These are phyloP conservation scores for Patellaria atrata DNA, from an alignment of 495 filamentous ascomycete species.

Conservation along the genomic window DNA sequence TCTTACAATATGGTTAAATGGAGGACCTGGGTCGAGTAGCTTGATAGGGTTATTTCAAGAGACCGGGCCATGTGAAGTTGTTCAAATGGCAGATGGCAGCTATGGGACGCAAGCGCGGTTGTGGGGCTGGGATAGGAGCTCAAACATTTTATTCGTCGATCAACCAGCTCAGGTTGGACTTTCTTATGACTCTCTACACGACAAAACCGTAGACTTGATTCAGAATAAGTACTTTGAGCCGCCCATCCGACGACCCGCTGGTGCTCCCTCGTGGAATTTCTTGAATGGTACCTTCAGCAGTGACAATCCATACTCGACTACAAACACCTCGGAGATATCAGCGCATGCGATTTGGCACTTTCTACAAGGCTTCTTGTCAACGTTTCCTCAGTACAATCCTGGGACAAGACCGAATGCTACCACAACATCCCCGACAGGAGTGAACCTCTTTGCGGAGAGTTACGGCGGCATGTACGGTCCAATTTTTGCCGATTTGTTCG, in stretches of 20 bases:
- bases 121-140: conserved; percentile 30
- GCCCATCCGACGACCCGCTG: conserved; percentile 12
- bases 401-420: conserved; percentile 31
- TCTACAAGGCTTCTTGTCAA: conserved; percentile 48
- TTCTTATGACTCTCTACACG: conserved; percentile 29
- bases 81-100: conserved; percentile 23
- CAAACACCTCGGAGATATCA: conserved; percentile 52
- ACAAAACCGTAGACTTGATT: conserved; percentile 27
- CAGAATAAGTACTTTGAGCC: conserved; percentile 14
- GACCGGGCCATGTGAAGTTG: conserved; percentile 29
- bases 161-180: conserved; percentile 31
- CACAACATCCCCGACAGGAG: conserved; percentile 25
- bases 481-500: conserved; percentile 31
- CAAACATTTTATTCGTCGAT: conserved; percentile 31
- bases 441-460: conserved; percentile 34
- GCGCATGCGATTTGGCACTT: conserved; percentile 55
- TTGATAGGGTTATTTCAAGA: conserved; percentile 32
- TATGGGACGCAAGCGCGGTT: conserved; percentile 25
- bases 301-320: conserved; percentile 34
- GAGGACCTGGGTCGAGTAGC: conserved; percentile 37
- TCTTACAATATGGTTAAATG: conserved; percentile 48
- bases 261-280: conserved; percentile 30
- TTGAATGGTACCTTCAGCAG: conserved; percentile 54
- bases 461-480: conserved; percentile 37
- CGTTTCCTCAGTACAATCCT: conserved; percentile 53